phyloP scores from a whole-genome alignment of 805 yeast genomes.

The Nakazawaea ambrosiae region DNA sequence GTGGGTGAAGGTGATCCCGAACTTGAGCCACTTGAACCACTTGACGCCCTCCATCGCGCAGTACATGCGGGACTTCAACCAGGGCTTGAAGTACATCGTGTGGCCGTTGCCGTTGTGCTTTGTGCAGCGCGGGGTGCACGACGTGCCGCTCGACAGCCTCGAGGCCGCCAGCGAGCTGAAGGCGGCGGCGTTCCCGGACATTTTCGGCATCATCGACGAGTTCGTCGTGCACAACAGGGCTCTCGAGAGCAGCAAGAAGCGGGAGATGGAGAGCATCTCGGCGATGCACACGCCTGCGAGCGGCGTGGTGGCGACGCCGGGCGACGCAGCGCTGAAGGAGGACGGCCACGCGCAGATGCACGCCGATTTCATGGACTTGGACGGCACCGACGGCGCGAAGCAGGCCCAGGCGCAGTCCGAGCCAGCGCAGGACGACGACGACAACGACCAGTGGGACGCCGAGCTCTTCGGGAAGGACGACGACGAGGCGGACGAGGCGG shows the following conservation, averaged over 20 bases:
- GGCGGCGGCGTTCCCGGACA: constrained; percentile 14
- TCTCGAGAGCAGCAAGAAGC: constrained; percentile 11
- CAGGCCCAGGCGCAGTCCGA: neutral
- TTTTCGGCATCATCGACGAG: constrained; percentile 22
- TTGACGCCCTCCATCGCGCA: constrained; percentile 56
- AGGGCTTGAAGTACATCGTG: constrained; percentile 39
- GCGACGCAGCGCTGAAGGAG: neutral
- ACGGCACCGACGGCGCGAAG: neutral
- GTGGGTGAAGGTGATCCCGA: constrained; percentile 69
- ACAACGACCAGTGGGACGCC: constrained; percentile 8
- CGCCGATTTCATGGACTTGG: neutral
- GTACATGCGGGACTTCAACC: constrained; percentile 36
- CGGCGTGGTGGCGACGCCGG: constrained; percentile 1
- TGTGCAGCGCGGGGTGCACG: constrained; percentile 36
- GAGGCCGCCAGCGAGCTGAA: neutral
- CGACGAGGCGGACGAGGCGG: constrained; percentile 11
- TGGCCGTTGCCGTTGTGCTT: constrained; percentile 73
- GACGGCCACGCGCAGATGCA: neutral
- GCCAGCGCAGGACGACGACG: constrained; percentile 1
- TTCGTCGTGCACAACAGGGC: constrained; percentile 18
- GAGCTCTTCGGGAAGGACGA: constrained; percentile 20
- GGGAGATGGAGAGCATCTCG: constrained; percentile 14
- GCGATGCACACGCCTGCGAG: constrained; percentile 14
- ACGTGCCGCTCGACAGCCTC: neutral
- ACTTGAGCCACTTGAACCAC: constrained; percentile 60